These are phyloP conservation scores for Thermochaetoides dissita DNA, from an alignment of 2,329 filamentous ascomycete genomes.

Conservation along the genomic window DNA sequence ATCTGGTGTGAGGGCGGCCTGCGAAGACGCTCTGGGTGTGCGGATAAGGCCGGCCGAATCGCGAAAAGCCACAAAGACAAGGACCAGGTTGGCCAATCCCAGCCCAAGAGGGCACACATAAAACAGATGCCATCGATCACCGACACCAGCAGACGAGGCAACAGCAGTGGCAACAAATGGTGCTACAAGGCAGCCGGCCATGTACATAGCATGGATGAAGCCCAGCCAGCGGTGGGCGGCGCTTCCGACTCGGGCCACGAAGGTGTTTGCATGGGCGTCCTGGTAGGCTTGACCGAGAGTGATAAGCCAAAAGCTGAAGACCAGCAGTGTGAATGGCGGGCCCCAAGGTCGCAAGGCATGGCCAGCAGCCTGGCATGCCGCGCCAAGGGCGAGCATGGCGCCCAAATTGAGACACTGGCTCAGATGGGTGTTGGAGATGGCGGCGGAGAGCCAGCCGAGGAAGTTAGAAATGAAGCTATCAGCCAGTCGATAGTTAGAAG, in stretches of 20 bases:
- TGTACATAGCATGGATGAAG: constrained; percentile 51
- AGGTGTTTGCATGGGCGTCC: constrained; percentile 50
- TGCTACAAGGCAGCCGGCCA: constrained; percentile 39
- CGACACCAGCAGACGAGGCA: constrained; percentile 24
- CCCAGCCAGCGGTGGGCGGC: constrained; percentile 44
- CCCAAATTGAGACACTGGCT: constrained; percentile 40
- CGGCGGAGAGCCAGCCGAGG: constrained; percentile 44
- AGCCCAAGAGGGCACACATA: constrained; percentile 42
- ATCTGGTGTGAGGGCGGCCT: constrained; percentile 1
- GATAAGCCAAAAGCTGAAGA: constrained; percentile 42
- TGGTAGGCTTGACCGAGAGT: constrained; percentile 48
- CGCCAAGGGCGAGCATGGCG: constrained; percentile 41
- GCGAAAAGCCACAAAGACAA: constrained; percentile 35
- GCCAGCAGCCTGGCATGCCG: constrained; percentile 37
- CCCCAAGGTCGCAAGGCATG: constrained; percentile 41
- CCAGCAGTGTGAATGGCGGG: constrained; percentile 43
- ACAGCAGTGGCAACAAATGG: constrained; percentile 41
- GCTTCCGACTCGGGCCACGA: constrained; percentile 29
- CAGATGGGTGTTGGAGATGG: constrained; percentile 40
- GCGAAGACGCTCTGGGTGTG: constrained; percentile 2
- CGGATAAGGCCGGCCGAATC: constrained; percentile 27
- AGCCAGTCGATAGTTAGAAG: too few relatives aligned
- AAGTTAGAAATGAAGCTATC: constrained; percentile 16
- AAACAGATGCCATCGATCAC: constrained; percentile 36
- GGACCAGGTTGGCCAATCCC: constrained; percentile 33